These are phyloP conservation scores for Urtica urens DNA, from an alignment of 306 rosid species.

Conservation along the genomic window DNA sequence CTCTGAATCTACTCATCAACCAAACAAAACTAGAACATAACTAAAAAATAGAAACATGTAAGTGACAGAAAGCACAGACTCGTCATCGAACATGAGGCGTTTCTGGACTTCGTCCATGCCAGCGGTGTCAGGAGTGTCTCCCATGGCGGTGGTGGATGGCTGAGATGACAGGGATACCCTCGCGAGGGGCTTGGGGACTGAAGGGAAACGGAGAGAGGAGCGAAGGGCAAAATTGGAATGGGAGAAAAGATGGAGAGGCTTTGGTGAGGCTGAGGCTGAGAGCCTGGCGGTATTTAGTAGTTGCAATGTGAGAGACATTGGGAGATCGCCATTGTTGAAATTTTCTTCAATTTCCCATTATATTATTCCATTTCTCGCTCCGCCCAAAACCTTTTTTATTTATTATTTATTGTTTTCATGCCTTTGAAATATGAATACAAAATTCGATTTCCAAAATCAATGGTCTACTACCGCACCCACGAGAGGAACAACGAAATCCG, in stretches of 20 bases:
- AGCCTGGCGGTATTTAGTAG: slow-evolving; percentile 5
- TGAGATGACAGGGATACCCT: slow-evolving; percentile 27
- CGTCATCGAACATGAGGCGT: slow-evolving; percentile 98
- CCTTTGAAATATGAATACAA: neutral
- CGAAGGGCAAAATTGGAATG: slow-evolving; percentile 12
- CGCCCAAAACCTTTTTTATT: neutral
- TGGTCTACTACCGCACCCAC: too few species aligned
- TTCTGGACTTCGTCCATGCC: slow-evolving; percentile 97
- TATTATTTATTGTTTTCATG: neutral
- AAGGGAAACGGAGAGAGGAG: slow-evolving; percentile 3
- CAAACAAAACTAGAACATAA: neutral
- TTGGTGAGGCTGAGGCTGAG: neutral
- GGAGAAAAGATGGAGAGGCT: neutral
- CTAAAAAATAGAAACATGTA: neutral
- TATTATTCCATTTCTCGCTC: neutral
- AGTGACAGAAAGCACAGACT: slow-evolving; percentile 31
- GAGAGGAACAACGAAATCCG: too few species aligned
- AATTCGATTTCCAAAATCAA: too few species aligned
- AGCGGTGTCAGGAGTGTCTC: slow-evolving; percentile 45
- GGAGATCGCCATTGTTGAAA: slow-evolving; percentile 7
- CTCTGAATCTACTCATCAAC: neutral
- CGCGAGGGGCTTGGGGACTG: slow-evolving; percentile 4
- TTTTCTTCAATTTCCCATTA: neutral
- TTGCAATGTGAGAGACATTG: neutral
- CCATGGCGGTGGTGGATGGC: slow-evolving; percentile 45